Conservation (phyloP, 306 rosid genomes). For the Sophora flavescens region DNA sequence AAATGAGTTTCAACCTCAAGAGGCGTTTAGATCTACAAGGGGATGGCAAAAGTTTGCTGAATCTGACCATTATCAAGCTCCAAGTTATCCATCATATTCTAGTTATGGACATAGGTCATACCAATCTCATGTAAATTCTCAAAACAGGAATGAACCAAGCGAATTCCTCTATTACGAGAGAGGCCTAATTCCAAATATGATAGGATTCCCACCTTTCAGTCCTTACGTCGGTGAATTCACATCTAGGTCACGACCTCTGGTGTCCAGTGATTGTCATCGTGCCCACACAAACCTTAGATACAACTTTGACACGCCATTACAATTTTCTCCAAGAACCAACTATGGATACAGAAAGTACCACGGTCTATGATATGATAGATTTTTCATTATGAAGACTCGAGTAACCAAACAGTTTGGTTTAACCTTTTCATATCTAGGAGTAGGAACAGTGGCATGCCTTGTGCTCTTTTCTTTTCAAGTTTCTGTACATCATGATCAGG, state of each 20-base stretch:
- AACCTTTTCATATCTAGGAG: not conserved
- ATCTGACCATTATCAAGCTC: slow-evolving; percentile 41
- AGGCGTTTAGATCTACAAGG: slow-evolving; percentile 30
- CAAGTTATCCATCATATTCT: slow-evolving; percentile 39
- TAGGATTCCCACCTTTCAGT: slow-evolving; percentile 47
- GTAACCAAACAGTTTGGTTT: slow-evolving; percentile 8
- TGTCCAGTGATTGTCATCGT: slow-evolving; percentile 17
- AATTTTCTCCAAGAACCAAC: slow-evolving; percentile 34
- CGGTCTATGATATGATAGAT: slow-evolving; percentile 8
- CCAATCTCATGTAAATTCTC: slow-evolving; percentile 51
- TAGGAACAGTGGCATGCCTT: not conserved
- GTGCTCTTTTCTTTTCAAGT: not conserved
- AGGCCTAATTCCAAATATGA: slow-evolving; percentile 41
- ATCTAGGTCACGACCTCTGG: slow-evolving; percentile 37
- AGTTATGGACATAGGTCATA: slow-evolving; percentile 35
- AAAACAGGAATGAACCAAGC: slow-evolving; percentile 41
- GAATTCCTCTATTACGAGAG: slow-evolving; percentile 35
- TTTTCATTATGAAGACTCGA: slow-evolving; percentile 9
- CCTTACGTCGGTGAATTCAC: slow-evolving; percentile 38
- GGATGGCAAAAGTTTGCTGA: slow-evolving; percentile 43
- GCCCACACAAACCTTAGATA: slow-evolving; percentile 42
- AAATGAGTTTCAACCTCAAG: slow-evolving; percentile 39
- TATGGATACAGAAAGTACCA: slow-evolving; percentile 44
- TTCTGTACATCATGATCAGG: slow-evolving; percentile 7
- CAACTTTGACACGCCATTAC: slow-evolving; percentile 47